Percentiles rank a stretch among this genome's conserved stretches.
These are phyloP conservation scores for Neodidymelliopsis sp. DNA, from an alignment of 2,329 filamentous ascomycete species.

Conservation along the genomic window DNA sequence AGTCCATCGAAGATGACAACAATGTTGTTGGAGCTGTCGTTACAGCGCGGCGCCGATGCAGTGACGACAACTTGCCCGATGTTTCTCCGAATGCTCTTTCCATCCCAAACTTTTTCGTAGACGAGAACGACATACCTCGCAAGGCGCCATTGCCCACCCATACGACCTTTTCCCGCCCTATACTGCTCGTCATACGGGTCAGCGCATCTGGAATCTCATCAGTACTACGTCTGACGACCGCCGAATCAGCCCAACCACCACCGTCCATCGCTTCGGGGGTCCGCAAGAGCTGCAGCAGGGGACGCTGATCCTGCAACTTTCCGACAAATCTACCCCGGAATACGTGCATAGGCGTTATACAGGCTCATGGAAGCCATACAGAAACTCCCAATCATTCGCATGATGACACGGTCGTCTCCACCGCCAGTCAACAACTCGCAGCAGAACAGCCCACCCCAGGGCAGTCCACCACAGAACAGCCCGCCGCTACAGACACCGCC, in stretches of 20 bases:
- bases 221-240: slow-evolving; percentile 1
- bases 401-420: slow-evolving; percentile 34
- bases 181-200: background rate
- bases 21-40: background rate
- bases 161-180: background rate
- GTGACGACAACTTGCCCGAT: background rate
- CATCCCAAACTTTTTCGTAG: slow-evolving; percentile 6
- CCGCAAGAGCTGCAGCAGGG: slow-evolving; percentile 28
- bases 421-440: slow-evolving; percentile 23
- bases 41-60: background rate
- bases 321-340: slow-evolving; percentile 20
- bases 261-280: slow-evolving; percentile 20
- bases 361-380: slow-evolving; percentile 32
- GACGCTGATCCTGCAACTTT: slow-evolving; percentile 29
- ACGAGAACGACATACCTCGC: slow-evolving; percentile 2
- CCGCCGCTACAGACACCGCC: slow-evolving; percentile 21
- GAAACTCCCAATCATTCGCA: slow-evolving; percentile 30
- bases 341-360: slow-evolving; percentile 15
- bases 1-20: background rate
- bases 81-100: background rate
- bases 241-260: background rate
- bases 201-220: background rate
- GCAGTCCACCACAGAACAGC: slow-evolving; percentile 3
- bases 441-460: slow-evolving; percentile 10
- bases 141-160: slow-evolving; percentile 16